phyloP scores from a whole-genome alignment of 2,329 filamentous ascomycete genomes.

The Cryphonectria radicalis region DNA sequence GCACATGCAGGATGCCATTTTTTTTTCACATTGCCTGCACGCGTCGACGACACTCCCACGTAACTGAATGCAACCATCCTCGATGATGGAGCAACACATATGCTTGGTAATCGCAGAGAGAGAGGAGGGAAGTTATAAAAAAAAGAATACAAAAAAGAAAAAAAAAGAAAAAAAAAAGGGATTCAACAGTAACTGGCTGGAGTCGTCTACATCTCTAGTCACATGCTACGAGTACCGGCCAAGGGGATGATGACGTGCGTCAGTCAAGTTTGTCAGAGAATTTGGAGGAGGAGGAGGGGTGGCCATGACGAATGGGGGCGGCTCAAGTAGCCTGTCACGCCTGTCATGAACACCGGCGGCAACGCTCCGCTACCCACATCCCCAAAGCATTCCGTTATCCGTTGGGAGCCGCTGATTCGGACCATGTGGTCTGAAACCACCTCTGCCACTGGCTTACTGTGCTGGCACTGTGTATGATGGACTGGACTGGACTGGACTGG shows the following conservation, averaged over 20 bases:
- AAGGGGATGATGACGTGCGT: slow-evolving; percentile 4
- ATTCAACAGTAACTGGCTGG: neutral
- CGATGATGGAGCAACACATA: neutral
- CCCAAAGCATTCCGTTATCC: neutral
- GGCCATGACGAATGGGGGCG: neutral
- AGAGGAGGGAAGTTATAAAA: neutral
- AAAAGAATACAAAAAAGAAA: neutral
- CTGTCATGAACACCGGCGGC: neutral
- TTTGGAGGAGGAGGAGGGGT: too few relatives aligned
- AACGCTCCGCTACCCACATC: neutral
- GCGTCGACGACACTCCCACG: neutral
- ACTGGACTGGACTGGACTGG: slow-evolving; percentile 3
- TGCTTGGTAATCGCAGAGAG: neutral
- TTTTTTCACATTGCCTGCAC: neutral
- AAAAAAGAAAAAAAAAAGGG: too few relatives aligned
- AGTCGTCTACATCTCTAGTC: neutral
- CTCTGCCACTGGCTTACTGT: slow-evolving; percentile 27
- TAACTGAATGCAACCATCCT: neutral
- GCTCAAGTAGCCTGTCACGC: neutral
- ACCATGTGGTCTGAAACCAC: slow-evolving; percentile 24
- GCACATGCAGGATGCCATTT: neutral
- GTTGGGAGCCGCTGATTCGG: slow-evolving; percentile 15
- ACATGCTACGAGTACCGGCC: neutral
- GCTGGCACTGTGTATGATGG: slow-evolving; percentile 26
- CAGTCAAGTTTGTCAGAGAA: neutral